These are phyloP conservation scores for Cystobasidium sp. DNA, from an alignment of 1,284 basidiomycete species.

Conservation along the genomic window DNA sequence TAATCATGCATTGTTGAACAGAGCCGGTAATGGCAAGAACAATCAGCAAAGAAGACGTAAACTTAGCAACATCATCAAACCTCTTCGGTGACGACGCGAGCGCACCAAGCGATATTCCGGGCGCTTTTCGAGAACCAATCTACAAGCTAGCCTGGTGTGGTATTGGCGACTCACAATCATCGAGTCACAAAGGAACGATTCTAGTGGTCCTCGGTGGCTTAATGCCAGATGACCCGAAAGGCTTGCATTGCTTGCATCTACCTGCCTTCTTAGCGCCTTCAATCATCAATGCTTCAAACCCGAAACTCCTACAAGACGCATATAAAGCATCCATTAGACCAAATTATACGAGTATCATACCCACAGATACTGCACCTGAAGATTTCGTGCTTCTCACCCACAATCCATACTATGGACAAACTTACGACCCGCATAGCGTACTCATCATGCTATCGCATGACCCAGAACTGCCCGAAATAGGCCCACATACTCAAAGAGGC, in stretches of 20 bases:
- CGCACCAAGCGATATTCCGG: slow-evolving; percentile 48
- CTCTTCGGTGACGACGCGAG: slow-evolving; percentile 58
- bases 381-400: slow-evolving; percentile 79
- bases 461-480: slow-evolving; percentile 26
- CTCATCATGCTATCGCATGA: slow-evolving; percentile 57
- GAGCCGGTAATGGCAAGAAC: slow-evolving; percentile 76
- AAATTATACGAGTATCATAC: slow-evolving; percentile 67
- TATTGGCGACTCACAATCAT: slow-evolving; percentile 61
- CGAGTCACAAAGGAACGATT: slow-evolving; percentile 65
- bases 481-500: slow-evolving; percentile 52
- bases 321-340: slow-evolving; percentile 69
- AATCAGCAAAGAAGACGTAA: slow-evolving; percentile 62
- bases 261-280: slow-evolving; percentile 69
- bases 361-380: slow-evolving; percentile 66
- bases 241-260: slow-evolving; percentile 72
- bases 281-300: slow-evolving; percentile 14
- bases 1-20: neutral
- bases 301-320: slow-evolving; percentile 62
- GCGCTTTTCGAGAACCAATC: slow-evolving; percentile 70
- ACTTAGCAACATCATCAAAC: slow-evolving; percentile 58
- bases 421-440: slow-evolving; percentile 73
- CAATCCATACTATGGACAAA: slow-evolving; percentile 72
- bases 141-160: slow-evolving; percentile 86
- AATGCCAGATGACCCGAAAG: slow-evolving; percentile 64
- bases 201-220: slow-evolving; percentile 80